Evolutionary conservation across 2,329 filamentous ascomycete genomes (phyloP).

Genomic region (Fusarium papillatum): DNA sequence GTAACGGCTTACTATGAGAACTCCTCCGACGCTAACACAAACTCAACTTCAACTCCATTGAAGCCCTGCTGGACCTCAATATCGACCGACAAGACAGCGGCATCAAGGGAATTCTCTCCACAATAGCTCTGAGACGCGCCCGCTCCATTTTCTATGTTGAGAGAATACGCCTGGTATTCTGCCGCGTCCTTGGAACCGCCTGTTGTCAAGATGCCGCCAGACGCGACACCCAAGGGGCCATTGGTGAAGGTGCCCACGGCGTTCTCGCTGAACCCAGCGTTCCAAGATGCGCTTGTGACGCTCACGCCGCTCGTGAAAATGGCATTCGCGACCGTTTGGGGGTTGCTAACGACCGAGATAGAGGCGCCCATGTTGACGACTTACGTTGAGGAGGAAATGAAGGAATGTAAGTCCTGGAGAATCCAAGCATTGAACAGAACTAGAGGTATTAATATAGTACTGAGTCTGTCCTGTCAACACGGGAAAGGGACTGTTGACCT

Average conservation of each 20-base stretch:
- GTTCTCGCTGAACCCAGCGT: background rate
- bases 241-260: conserved; percentile 64
- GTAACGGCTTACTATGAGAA: background rate
- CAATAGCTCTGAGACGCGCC: background rate
- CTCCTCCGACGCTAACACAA: background rate
- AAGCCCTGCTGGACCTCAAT: background rate
- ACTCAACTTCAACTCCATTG: conserved; percentile 1
- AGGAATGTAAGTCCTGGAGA: background rate
- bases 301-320: background rate
- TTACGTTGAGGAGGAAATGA: background rate
- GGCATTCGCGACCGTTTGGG: background rate
- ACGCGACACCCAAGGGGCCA: background rate
- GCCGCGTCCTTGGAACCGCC: background rate
- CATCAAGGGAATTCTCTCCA: background rate
- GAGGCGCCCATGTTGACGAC: background rate
- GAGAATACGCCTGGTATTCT: background rate
- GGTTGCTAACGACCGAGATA: background rate
- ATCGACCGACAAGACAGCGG: background rate
- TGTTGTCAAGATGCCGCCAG: background rate
- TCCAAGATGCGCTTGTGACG: background rate
- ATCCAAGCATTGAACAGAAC: background rate
- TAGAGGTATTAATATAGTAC: background rate
- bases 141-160: background rate
- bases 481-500: background rate
- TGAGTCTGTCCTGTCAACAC: background rate